Evolutionary conservation across 1,284 basidiomycete genomes (phyloP), one percentile per base, ranked within the genome.

Genomic region (Neotropicomus parvogracilis): DNA sequence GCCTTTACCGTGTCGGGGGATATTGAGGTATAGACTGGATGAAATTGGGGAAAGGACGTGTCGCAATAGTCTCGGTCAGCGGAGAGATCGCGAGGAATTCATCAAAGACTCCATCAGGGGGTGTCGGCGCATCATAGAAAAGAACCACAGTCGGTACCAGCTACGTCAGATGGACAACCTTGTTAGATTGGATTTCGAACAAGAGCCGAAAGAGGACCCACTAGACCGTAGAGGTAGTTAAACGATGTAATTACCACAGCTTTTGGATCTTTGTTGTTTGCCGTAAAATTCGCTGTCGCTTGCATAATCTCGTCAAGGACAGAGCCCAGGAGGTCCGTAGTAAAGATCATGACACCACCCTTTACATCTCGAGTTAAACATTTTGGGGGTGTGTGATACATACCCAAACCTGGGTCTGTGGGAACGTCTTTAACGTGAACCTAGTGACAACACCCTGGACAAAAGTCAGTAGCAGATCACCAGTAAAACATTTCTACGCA

Each of bases 351-450:
- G 0, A 74, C 33, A 2, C 82, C 83, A 10, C 81, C 81, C 81
- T 83, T 53, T 14, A 12, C 12, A 32, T 11, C 20, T 31, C 2
- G 24, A 1, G n/a, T 49, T 1, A 37, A 31, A 4, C 3, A 21
- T 12, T 12, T 35, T 10, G 1, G 11, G n/a, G 12, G 31, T 20
- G 9, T 19, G n/a, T 11, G n/a, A 16, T 35, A 40, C 35, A 20
- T 59, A 82, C 81, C 81, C 81, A 84, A 40, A 83, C 75, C 54
- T 76, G 56, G 0, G 66, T 70, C 62, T 82, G 79, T 11, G 77
- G 74, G 59, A 72, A 73, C 0, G 78, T 72, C 53, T 74, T 70
- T 12, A 83, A 50, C 0, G 74, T 78, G 56, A 83, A 80, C 40
- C 70, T 72, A 2, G 78, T 83, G 5, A 83, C 79, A 28, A 83